These are phyloP conservation scores for Camelina laxa DNA, from an alignment of 345 rosid species.

Conservation along the genomic window DNA sequence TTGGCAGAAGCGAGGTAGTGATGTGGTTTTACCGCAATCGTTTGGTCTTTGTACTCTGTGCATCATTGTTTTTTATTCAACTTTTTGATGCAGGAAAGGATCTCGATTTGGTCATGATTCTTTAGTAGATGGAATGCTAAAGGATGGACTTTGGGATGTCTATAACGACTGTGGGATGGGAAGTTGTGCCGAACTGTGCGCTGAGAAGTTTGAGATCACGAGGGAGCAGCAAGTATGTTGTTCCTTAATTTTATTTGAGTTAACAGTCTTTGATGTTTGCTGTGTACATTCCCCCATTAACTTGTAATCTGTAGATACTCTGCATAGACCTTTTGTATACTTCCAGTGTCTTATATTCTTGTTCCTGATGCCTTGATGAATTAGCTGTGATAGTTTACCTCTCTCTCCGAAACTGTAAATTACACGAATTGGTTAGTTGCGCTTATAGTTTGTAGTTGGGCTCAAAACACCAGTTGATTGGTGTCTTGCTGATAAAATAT, in stretches of 20 bases:
- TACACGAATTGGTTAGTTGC: neutral
- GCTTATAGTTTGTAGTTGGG: neutral
- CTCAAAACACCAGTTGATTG: constrained; percentile 13
- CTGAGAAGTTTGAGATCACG: constrained; percentile 69
- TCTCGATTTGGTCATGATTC: constrained; percentile 95
- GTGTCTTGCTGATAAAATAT: constrained; percentile 22
- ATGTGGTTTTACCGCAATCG: neutral
- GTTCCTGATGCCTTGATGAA: neutral
- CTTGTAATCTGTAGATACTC: constrained; percentile 2
- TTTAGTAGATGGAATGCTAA: constrained; percentile 92
- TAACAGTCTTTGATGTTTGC: neutral
- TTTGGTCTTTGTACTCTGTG: constrained; percentile 6
- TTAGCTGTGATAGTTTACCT: neutral
- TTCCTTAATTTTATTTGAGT: constrained; percentile 6
- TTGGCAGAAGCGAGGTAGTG: constrained; percentile 87
- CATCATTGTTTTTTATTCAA: constrained; percentile 33
- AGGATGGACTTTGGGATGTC: constrained; percentile 99
- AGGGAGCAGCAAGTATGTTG: constrained; percentile 82
- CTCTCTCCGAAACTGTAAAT: neutral
- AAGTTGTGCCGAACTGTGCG: constrained; percentile 90
- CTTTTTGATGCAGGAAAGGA: constrained; percentile 73
- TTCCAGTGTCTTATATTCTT: neutral
- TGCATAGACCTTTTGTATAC: neutral
- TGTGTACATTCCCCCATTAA: neutral
- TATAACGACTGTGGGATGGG: constrained; percentile 95